Percentiles rank a stretch among this genome's conserved stretches.
These are phyloP conservation scores for Chenopodium berlandieri DNA, from an alignment of 148 eudicot species.

Conservation along the genomic window DNA sequence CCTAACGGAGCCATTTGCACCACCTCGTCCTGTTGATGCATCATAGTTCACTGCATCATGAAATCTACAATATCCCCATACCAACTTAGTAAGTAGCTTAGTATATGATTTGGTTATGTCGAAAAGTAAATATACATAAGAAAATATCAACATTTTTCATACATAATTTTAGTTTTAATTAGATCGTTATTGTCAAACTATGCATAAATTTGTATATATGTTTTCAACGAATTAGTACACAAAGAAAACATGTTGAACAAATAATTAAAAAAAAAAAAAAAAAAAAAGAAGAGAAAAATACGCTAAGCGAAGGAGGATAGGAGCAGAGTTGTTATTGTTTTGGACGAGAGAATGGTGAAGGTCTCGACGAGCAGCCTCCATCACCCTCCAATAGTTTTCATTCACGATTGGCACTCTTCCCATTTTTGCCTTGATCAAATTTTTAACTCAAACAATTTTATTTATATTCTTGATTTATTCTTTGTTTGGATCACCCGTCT, in stretches of 20 bases:
- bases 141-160: too few relatives aligned
- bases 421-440: background rate
- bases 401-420: conserved; percentile 28
- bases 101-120: background rate
- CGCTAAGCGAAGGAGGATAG: conserved; percentile 93
- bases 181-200: too few relatives aligned
- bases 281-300: conserved; percentile 19
- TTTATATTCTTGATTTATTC: background rate
- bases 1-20: conserved; percentile 88
- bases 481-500: background rate
- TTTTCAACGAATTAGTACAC: too few relatives aligned
- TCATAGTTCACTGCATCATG: conserved; percentile 93
- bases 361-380: conserved; percentile 59
- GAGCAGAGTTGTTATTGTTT: conserved; percentile 53
- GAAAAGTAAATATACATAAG: too few relatives aligned
- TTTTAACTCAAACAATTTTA: background rate
- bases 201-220: too few relatives aligned
- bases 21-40: conserved; percentile 63
- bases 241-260: too few relatives aligned
- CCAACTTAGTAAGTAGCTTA: background rate
- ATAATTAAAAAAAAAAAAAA: background rate
- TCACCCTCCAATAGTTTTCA: conserved; percentile 45
- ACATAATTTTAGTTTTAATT: too few relatives aligned
- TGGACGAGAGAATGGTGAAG: conserved; percentile 59
- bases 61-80: conserved; percentile 47